phyloP scores from a whole-genome alignment of 2,329 filamentous ascomycete species.

The Pseudohalonectria lignicola region DNA sequence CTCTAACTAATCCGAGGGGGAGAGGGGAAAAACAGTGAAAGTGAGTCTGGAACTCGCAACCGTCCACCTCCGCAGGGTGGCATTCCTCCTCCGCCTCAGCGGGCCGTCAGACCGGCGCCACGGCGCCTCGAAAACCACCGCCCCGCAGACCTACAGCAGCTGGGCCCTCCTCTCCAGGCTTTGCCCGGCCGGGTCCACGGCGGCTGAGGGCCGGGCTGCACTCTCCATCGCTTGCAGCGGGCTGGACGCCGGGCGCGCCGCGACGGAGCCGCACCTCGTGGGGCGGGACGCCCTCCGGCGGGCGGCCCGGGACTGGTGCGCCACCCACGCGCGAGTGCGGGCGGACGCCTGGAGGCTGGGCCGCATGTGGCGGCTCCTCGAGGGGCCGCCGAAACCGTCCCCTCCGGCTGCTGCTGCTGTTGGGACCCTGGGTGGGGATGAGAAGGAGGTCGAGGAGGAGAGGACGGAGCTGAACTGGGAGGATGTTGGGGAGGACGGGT shows the following conservation, averaged over 20 bases:
- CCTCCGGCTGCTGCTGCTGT: too few relatives aligned
- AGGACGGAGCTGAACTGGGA: too few relatives aligned
- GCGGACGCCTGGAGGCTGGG: background rate
- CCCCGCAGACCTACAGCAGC: background rate
- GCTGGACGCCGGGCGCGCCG: background rate
- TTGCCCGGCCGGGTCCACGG: background rate
- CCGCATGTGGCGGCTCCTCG: slow-evolving; percentile 1
- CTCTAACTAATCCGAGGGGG: background rate
- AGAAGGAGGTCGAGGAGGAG: too few relatives aligned
- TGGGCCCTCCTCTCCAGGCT: background rate
- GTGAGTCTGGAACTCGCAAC: background rate
- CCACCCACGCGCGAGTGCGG: background rate
- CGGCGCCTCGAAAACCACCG: too few relatives aligned
- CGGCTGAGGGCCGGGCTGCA: background rate
- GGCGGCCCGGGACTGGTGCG: background rate
- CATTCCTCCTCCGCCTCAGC: background rate
- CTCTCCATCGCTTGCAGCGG: background rate
- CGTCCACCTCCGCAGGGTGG: slow-evolving; percentile 1
- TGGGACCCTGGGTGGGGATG: too few relatives aligned
- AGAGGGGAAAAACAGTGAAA: too few relatives aligned
- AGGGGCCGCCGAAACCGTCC: too few relatives aligned
- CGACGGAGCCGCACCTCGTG: background rate
- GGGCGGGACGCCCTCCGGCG: background rate
- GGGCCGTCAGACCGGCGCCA: too few relatives aligned
- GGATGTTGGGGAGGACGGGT: too few relatives aligned